Base-by-base conservation (phyloP, 495 filamentous ascomycete genomes). In the Podospora australis region DNA sequence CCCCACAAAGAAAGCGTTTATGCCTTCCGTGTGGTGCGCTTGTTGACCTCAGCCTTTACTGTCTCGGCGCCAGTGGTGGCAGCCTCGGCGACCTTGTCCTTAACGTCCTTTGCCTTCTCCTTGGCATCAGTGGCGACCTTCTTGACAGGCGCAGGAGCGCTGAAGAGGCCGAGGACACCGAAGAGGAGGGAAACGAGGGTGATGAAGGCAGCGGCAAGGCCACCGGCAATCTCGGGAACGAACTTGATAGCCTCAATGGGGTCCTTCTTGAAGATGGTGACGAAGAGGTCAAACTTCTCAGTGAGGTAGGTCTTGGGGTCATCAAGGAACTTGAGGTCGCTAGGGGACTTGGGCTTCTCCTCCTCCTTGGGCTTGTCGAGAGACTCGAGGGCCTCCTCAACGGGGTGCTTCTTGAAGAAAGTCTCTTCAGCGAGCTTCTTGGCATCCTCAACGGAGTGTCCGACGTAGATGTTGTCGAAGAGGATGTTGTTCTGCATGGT, bases 401-500 rank as follows among this genome's bases (percentile, higher is more conserved):
- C 72, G 45, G 83, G 73, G 67, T 82, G 75, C 86, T 99, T 99
- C 70, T 91, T 71, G 68, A 90, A 86, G 71, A 90, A 99, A 53
- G 88, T 92, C 77, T 95, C 87, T 41, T 86, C 70, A 67, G 91
- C 84, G 56, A 99, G 75, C 73, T 90, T 86, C 69, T 84, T 81
- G 50, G 94, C 94, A 57, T 99, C 94, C 64, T 86, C 88, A 56
- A 88, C 69, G 36, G 94, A 99, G 82, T 99, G 94, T 55, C 94
- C 94, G 70, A 99, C 86, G 80, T 97, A 99, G 79, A 99, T 89
- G 83, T 99, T 99, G 81, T 97, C 89, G 62, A 99, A 99, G 58
- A 96, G 83, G 55, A 97, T 96, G 68, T 96, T 87, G 69, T 83
- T 94, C 66, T 96, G 92, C 92, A 98, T 98, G 59, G 94, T 97